Base-by-base conservation (phyloP, 257 asterid species). In the Eustoma russellianum region DNA sequence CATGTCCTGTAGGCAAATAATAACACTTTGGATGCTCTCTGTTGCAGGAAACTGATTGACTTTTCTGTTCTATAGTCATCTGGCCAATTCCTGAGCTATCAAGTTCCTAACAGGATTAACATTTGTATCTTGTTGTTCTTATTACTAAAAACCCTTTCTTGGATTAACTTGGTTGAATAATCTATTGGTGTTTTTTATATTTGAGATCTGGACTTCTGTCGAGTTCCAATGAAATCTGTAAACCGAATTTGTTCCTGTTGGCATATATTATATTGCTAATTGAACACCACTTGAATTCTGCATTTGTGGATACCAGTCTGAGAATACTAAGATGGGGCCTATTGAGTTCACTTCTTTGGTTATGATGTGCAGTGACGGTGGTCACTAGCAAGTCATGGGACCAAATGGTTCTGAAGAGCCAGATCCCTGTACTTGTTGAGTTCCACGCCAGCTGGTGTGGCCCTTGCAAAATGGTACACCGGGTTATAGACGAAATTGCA, bases 361-460 rank as follows among this genome's bases (percentile, higher is more conserved):
- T 61, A 46, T 41, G 33, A 13, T 38, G 9, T 80, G 67, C 81
- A 90, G 96, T 83, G 69, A 57, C 71, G 34, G 70, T 60, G 13
- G 85, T 90, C 41, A 82, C 89, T 30, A 77, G 81, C 43, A 81
- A 74, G 50, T 84, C 98, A 17, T 84, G 94, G 95, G 80, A 84
- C 55, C 75, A 84, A 53, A 67, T 80, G 71, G 62, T 91, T 51
- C 51, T 80, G 53, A 57, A 59, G 43, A 87, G 95, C 18, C 83
- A 84, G 10, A 13, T 57, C 8, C 90, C 95, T 9, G 98, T 87
- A 41, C 92, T 87, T 1, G 95, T 91, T 16, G 95, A 87, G 59
- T 87, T 91, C 59, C 77, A 80, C 16, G 80, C 97, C 28, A 79
- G 86, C 61, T 91, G 98, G 96, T 91, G 95, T 63, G 98, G 96